Evolutionary conservation across 768 basidiomycete species (phyloP), one percentile per base, ranked within the genome.

Genomic region (Mycena galopus): DNA sequence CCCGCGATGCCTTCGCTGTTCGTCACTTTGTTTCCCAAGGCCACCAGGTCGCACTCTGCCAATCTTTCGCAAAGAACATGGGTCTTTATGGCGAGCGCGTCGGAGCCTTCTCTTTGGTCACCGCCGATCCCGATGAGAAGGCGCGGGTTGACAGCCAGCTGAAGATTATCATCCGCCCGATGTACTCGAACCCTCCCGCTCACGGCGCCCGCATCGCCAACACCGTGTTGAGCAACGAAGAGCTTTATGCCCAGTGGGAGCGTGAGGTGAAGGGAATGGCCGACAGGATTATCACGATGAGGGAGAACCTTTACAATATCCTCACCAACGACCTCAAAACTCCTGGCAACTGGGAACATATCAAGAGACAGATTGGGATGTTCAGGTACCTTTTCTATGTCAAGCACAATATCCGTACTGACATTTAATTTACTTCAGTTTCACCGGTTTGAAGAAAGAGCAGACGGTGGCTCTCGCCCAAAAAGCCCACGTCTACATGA

Each of bases 11-110:
- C 14, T 97, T 95, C 82, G 96, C 97, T 35, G 91, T 98, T 69
- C 94, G 97, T 75, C 91, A 97, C 85, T 99, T 99, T 81, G 94
- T 97, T 64, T 87, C 91, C 23, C 87, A 96, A 81, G 95, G 96
- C 27, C 96, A 98, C 85, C 93, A 96, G 79, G 83, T 97, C 77
- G 94, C 96, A 32, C 89, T 99, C 29, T 89, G 94, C 74, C 98
- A 99, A 82, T 96, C 95, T 42, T 99, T 98, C 82, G 98, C 98
- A 44, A 99, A 99, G 88, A 99, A 99, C 87, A 97, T 98, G 92
- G 98, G 98, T 64, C 89, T 99, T 50, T 99, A 99, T 81, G 97
- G 96, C 71, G 98, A 99, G 85, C 96, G 98, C 77, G 95, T 96
- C 69, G 98, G 98, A n/a, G 93, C 95, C 6, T 96, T 99, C 86